Base-by-base conservation (phyloP, 306 rosid species). In the Styphnolobium japonicum region DNA sequence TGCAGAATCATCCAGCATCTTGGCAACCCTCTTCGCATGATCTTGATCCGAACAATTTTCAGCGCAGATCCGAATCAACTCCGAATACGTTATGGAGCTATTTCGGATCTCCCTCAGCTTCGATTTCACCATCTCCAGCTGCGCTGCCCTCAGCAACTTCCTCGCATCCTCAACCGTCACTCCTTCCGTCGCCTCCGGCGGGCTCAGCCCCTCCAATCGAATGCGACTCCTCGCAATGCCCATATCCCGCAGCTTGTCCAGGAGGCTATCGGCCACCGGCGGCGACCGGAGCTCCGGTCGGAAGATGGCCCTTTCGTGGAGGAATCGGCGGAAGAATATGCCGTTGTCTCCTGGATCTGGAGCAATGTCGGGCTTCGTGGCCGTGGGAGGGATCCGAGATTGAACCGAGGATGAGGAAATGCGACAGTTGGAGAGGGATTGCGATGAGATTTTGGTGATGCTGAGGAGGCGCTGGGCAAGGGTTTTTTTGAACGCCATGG, bases 301-400 rank as follows among this genome's bases (percentile, higher is more conserved):
- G 11, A 80, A 29, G 9, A 66, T 6, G 4, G 89, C 39, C 0
- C 63, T 68, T 78, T 62, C 83, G 86, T 89, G 94, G 45, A 92
- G 75, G 18, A 83, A 90, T 0, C 96, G 53, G 33, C 93, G 87
- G 87, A 90, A 85, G 87, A 90, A 85, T 2, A 87, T 56, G 5
- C 86, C 88, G n/a, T 49, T 48, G 0, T 90, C 93, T 64, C 97
- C 97, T 0, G 98, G 97, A 40, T 94, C 97, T 1, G 89, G 92
- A 14, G 86, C 88, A 78, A 90, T 81, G 85, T 46, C 58, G 12
- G 80, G 73, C 40, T 90, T 52, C 0, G 67, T 15, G 19, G 83
- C 65, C 68, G 46, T 36, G 19, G 85, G 14, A 7, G 90, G 62
- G 21, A 77, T 49, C 11, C 84, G 86, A 34, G 67, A 49, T 2